These are phyloP conservation scores for Cystobasidium ongulense DNA, from an alignment of 768 basidiomycete species.

Conservation along the genomic window DNA sequence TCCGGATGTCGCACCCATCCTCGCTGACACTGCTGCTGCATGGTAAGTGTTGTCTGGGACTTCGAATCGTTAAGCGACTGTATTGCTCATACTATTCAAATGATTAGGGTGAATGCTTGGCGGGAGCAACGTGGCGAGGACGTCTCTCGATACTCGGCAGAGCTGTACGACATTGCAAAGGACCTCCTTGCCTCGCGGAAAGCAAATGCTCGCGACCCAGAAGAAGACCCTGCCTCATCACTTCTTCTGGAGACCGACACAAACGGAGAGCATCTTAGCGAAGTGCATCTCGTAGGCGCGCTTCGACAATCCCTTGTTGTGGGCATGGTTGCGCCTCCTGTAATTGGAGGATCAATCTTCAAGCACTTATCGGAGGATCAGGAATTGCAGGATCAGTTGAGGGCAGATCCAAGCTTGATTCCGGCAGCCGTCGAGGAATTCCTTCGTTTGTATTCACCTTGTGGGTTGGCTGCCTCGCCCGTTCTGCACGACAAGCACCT, in stretches of 20 bases:
- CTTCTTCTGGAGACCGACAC: slow-evolving; percentile 11
- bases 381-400: slow-evolving; percentile 29
- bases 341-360: slow-evolving; percentile 21
- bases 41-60: too few relatives aligned
- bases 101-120: slow-evolving; percentile 32
- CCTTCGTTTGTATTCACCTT: slow-evolving; percentile 30
- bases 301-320: slow-evolving; percentile 31
- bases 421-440: slow-evolving; percentile 32
- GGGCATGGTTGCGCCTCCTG: slow-evolving; percentile 29
- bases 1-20: neutral
- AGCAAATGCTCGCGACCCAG: slow-evolving; percentile 8
- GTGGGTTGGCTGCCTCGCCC: neutral
- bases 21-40: neutral
- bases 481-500: neutral
- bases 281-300: slow-evolving; percentile 20
- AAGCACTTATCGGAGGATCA: slow-evolving; percentile 22
- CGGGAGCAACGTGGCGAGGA: neutral
- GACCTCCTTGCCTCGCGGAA: slow-evolving; percentile 15
- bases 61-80: too few relatives aligned
- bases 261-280: neutral
- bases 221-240: slow-evolving; percentile 30
- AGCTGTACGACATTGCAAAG: slow-evolving; percentile 15
- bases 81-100: too few relatives aligned
- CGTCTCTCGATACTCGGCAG: neutral
- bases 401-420: slow-evolving; percentile 7